Conservation (phyloP, 192 early-diverging fungal genomes). For the Backusella tarrabulga region DNA sequence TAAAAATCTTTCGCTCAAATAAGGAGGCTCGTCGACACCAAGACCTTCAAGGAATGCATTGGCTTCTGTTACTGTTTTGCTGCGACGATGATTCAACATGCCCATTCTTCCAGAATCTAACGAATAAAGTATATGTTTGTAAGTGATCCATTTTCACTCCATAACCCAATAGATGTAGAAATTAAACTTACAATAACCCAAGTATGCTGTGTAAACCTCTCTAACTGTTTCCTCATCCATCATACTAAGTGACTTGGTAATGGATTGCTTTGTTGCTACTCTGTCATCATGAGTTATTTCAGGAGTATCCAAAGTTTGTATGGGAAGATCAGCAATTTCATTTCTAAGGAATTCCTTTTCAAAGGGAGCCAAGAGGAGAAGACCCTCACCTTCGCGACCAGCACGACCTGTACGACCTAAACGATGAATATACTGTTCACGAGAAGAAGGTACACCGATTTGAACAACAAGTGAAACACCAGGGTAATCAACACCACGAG, state of each 20-base stretch:
- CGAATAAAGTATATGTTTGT: not conserved
- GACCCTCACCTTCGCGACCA: conserved; percentile 84
- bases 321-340: conserved; percentile 54
- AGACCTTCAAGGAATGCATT: conserved; percentile 42
- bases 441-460: conserved; percentile 76
- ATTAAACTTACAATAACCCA: conserved; percentile 59
- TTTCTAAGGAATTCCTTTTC: conserved; percentile 73
- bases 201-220: conserved; percentile 57
- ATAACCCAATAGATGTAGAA: not conserved
- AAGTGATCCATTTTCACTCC: not conserved
- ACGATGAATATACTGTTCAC: conserved; percentile 94
- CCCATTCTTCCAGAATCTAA: conserved; percentile 43
- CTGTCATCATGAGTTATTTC: conserved; percentile 28
- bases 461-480: conserved; percentile 90
- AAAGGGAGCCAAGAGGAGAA: conserved; percentile 75
- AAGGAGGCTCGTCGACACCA: conserved; percentile 42
- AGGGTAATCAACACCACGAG: conserved; percentile 97
- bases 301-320: conserved; percentile 48
- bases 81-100: conserved; percentile 38
- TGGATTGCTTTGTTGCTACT: conserved; percentile 21
- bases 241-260: conserved; percentile 34
- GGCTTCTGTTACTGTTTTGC: conserved; percentile 36
- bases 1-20: conserved; percentile 42
- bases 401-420: conserved; percentile 97
- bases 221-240: conserved; percentile 48